A percentile compares a stretch with the other conserved stretches of the same genome.
These are phyloP conservation scores for Omphalea diandra DNA, from an alignment of 441 rosid species.

Conservation along the genomic window DNA sequence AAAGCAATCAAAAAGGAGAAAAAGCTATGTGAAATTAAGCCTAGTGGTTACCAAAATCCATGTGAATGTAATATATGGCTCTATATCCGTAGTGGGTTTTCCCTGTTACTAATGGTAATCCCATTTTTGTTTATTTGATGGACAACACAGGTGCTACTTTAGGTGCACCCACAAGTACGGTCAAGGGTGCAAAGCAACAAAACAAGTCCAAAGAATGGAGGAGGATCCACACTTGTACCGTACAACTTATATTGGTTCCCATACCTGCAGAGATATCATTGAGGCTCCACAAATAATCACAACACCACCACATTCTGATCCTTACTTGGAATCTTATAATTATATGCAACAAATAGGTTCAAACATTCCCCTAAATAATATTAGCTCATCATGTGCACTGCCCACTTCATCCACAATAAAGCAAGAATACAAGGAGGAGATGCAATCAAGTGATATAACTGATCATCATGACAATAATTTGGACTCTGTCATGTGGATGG, in stretches of 20 bases:
- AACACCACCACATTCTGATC: background rate
- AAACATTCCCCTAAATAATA: background rate
- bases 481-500: constrained; percentile 34
- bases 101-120: background rate
- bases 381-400: background rate
- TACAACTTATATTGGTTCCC: constrained; percentile 55
- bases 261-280: constrained; percentile 44
- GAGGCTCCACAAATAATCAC: constrained; percentile 28
- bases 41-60: no score
- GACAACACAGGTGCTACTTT: constrained; percentile 71
- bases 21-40: background rate
- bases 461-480: no score
- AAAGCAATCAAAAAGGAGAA: background rate
- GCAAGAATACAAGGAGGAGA: constrained; percentile 31
- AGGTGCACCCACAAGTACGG: constrained; percentile 72
- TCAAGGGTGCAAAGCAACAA: constrained; percentile 65
- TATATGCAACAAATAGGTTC: no score
- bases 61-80: no score
- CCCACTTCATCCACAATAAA: background rate
- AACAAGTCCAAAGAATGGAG: constrained; percentile 72
- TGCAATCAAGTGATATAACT: constrained; percentile 26
- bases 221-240: constrained; percentile 44
- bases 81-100: background rate
- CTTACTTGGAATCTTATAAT: constrained; percentile 6
- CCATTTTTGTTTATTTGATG: constrained; percentile 3